A percentile compares a stretch with the other conserved stretches of the same genome.
phyloP scores from a whole-genome alignment of 345 rosid species.

The Fremontodendron californicum region DNA sequence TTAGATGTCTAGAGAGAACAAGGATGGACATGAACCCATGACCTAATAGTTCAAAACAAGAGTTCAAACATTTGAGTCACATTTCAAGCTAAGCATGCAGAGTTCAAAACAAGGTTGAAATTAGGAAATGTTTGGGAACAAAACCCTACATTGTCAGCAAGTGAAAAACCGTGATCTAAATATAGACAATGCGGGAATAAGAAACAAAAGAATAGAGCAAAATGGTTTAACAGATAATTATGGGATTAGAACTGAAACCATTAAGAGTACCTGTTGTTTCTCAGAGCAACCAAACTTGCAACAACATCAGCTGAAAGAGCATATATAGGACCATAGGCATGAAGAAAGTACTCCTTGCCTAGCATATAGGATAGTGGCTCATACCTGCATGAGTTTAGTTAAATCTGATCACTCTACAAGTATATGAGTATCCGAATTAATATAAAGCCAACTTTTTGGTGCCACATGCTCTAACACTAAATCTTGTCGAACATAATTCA shows the following conservation, averaged over 20 bases:
- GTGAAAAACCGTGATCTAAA: neutral
- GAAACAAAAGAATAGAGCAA: neutral
- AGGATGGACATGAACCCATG: neutral
- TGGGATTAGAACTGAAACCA: neutral
- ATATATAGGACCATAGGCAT: conserved; percentile 89
- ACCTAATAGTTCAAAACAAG: neutral
- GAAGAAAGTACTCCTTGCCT: conserved; percentile 83
- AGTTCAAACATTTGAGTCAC: neutral
- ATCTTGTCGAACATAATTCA: neutral
- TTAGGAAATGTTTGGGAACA: neutral
- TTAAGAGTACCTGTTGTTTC: conserved; percentile 60
- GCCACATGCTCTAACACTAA: neutral
- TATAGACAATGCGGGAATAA: neutral
- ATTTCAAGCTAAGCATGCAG: neutral
- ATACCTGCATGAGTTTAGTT: conserved; percentile 50
- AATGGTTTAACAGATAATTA: neutral
- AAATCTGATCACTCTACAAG: neutral
- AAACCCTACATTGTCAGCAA: neutral
- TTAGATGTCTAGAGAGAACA: neutral
- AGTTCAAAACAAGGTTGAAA: neutral
- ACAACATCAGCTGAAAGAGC: conserved; percentile 90
- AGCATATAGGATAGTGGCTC: conserved; percentile 68
- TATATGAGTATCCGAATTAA: neutral
- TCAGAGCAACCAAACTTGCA: conserved; percentile 71
- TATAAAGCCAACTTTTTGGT: neutral